Evolutionary conservation across 2,329 filamentous ascomycete species (phyloP), one percentile per base, ranked within the genome.

Genomic region (Fusarium chlamydosporum): DNA sequence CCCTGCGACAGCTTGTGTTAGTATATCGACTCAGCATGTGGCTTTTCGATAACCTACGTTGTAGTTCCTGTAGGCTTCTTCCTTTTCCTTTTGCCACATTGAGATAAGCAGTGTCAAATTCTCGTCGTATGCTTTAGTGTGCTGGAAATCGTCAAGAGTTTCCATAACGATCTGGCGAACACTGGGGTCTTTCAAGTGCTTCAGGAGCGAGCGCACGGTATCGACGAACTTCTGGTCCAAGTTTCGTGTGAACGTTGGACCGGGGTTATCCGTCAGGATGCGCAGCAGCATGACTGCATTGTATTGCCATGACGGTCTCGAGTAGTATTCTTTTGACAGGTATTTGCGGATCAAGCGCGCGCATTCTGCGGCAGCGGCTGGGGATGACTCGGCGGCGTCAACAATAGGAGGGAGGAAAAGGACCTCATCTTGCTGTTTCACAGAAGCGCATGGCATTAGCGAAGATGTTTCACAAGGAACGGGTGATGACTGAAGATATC

Each of bases 231-330:
- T 93, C 75, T 90, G 86, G 79, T 97, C 94, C 41, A 98, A 80
- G 77, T 97, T 94, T 71, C 92, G 88, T n/a, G 95, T 97, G 76
- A 99, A 99, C 3, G 89, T 93, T 54, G 87, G 86, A 31, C 95
- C 95, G 0, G 96, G 96, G 77, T 99, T 97, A 79, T 98, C 94
- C 72, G 90, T 86, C 70, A 99, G 83, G 75, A 99, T 99, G 65
- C 95, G 91, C 72, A 96, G 85, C 57, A 99, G 87, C 96, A 98
- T 98, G 75, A 98, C 89, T 67, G 93, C 91, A 81, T 98, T 97
- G 85, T 97, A 98, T 79, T 98, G 95, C 72, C 90, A 89, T 73
- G 92, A 89, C 11, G 92, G 84, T 45, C 82, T 83, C 27, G 79
- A 77, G 73, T 80, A 88, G 79, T 92, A 89, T 45, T 94, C 91